Base-by-base conservation (phyloP, 163 green algal genomes). In the Scenedesmus sp. region DNA sequence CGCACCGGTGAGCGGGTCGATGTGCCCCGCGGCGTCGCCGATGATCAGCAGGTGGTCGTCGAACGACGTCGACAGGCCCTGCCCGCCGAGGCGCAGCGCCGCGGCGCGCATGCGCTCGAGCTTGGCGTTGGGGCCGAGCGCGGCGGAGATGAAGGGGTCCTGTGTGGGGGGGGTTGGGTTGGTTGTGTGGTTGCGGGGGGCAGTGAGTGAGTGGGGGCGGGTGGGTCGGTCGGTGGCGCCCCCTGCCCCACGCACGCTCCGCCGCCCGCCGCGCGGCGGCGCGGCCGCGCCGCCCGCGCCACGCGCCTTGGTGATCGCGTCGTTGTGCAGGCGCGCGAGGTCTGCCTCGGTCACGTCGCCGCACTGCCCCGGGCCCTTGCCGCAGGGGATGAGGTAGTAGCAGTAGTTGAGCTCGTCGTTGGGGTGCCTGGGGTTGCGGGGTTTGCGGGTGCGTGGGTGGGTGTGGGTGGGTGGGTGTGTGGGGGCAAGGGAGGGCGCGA, bases 361-460 rank as follows among this genome's bases (percentile, higher is more conserved):
- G 82, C 90, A 96, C 63, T 88, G 83, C 57, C 89, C 91, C 7
- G 39, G 39, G 5, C 89, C 79, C 72, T 89, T 89, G 79, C 90
- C 91, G 76, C 86, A 91, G 56, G 94, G 94, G 72, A 98, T 98
- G 31, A 98, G 88, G 88, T 97, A 98, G 86, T 97, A 98, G 91
- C 93, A 98, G 87, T 91, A 96, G 88, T 96, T 96, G 20, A 98
- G 87, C 83, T 97, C 94, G 58, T 97, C 93, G 67, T 97, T 95
- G 65, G 94, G 87, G 83, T 98, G 93, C 77, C 85, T 82, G 71
- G 3, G 6, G 58, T 10, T 67, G 39, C 6, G 39, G 39, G n/a
- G n/a, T n/a, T n/a, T n/a, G n/a, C n/a, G n/a, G n/a, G n/a, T n/a
- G n/a, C n/a, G n/a, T n/a, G n/a, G n/a, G n/a, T n/a, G n/a, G n/a